Evolutionary conservation across 441 rosid genomes (phyloP).

Genomic region (Cnidoscolus chayamansa): DNA sequence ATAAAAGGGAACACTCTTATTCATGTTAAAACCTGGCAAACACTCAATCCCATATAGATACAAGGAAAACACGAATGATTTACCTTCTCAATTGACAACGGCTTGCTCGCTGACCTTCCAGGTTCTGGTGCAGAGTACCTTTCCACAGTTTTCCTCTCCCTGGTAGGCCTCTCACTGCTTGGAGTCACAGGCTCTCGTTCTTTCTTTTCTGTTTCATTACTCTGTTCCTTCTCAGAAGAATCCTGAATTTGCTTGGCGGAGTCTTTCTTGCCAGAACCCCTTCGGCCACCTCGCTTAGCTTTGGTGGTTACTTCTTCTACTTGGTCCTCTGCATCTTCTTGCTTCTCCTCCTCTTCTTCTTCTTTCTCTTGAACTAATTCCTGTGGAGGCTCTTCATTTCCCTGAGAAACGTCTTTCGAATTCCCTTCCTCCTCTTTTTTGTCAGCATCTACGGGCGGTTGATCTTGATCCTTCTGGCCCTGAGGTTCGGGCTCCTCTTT

Average conservation of each 20-base stretch:
- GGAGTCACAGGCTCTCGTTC: constrained; percentile 50
- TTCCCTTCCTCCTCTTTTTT: constrained; percentile 15
- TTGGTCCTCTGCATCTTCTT: constrained; percentile 5
- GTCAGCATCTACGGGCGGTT: not conserved
- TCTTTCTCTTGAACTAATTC: constrained; percentile 17
- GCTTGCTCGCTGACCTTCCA: constrained; percentile 52
- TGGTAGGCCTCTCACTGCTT: constrained; percentile 66
- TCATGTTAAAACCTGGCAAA: too few relatives aligned
- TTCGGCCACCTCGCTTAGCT: constrained; percentile 26
- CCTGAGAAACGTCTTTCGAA: not conserved
- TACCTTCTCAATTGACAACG: constrained; percentile 74
- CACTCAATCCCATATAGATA: not conserved
- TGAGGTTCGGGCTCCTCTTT: constrained; percentile 26
- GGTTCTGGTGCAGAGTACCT: constrained; percentile 67
- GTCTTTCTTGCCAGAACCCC: constrained; percentile 31
- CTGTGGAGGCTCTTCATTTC: constrained; percentile 17
- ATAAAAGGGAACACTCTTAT: not conserved
- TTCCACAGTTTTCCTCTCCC: constrained; percentile 88
- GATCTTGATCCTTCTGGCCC: not conserved
- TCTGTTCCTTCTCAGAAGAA: constrained; percentile 26
- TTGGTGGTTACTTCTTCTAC: constrained; percentile 14
- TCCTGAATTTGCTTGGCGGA: constrained; percentile 21
- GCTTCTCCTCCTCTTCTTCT: constrained; percentile 2
- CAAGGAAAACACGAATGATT: not conserved
- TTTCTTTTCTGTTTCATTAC: constrained; percentile 26